Evolutionary conservation across 371 early-diverging fungal genomes (phyloP), one percentile per base, ranked within the genome.

Genomic region (Apophysomyces trapeziformis): DNA sequence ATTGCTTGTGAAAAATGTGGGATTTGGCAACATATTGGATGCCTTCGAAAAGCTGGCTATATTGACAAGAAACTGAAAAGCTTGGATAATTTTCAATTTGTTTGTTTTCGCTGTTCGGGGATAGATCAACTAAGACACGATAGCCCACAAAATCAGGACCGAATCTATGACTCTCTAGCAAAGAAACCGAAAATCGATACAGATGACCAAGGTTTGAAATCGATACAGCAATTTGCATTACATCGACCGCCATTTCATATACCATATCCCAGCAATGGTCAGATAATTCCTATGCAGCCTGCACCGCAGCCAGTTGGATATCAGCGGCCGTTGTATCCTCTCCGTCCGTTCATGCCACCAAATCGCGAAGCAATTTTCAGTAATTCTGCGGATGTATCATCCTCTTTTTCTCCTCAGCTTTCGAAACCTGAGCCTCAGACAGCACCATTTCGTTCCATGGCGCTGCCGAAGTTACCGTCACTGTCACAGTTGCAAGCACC

Each of bases 1-100:
- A 86, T 90, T 64, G 89, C 89, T 1, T 92, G 92, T 57, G 89
- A 82, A 13, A 71, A 74, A 26, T 92, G 92, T 71, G 80, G 80
- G 32, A 81, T 79, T 0, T 92, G 92, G 92, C 88, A 87, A 57
- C 92, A 92, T 73, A 87, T 92, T 32, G 73, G 69, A 8, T 91
- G 91, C 58, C 75, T 89, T 38, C 72, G 76, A 68, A 77, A 85
- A 38, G 77, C 73, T n/a, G 72, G 74, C 11, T 77, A 83, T 38
- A 69, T 78, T 4, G 70, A 74, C 0, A 68, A 75, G 61, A 64
- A 70, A 21, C 60, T 63, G 11, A 68, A 68, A 7, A 73, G 43
- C 0, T 64, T 75, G 18, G 79, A 77, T 38, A 74, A 71, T 32
- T 59, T 80, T 32, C 64, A 66, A 6, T 87, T 84, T 75, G 66